Percentiles rank a stretch among this genome's conserved stretches.
Evolutionary conservation across 306 rosid species (phyloP).

Genomic region (Canavalia gladiata): DNA sequence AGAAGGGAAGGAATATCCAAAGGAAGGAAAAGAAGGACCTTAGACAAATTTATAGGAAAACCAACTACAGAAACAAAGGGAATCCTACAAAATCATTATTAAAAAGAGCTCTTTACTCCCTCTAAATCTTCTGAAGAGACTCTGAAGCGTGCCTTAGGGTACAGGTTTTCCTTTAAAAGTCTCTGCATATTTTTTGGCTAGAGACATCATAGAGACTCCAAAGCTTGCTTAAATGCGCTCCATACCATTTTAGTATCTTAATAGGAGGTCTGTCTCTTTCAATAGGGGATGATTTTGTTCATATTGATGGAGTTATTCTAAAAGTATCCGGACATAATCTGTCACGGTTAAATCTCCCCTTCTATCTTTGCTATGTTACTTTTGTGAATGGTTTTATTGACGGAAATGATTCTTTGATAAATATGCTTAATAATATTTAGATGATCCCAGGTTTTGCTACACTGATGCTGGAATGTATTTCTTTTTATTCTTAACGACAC

Average conservation of each 20-base stretch:
- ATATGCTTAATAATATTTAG: constrained; percentile 23
- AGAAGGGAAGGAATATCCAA: neutral
- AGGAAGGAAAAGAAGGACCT: neutral
- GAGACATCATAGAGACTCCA: neutral
- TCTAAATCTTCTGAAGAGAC: neutral
- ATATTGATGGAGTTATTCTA: constrained; percentile 4
- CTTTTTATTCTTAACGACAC: neutral
- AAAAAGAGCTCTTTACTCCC: neutral
- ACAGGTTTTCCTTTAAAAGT: neutral
- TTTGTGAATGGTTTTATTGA: neutral
- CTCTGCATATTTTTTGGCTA: neutral
- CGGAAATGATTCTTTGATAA: constrained; percentile 24
- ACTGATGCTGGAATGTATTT: neutral
- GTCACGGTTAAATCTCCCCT: constrained; percentile 6
- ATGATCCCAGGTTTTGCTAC: constrained; percentile 7
- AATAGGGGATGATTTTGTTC: constrained; percentile 17
- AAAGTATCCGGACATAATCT: neutral
- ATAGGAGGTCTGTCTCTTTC: constrained; percentile 18
- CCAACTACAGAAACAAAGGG: neutral
- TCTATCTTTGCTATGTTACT: constrained; percentile 17
- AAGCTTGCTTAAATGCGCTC: constrained; percentile 2
- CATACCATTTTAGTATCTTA: neutral
- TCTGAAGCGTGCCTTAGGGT: neutral
- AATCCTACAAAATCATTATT: neutral
- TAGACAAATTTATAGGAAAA: constrained; percentile 8